Evolutionary conservation across 1,139 yeast genomes (phyloP).

Genomic region (Saccharomyces pastorianus): DNA sequence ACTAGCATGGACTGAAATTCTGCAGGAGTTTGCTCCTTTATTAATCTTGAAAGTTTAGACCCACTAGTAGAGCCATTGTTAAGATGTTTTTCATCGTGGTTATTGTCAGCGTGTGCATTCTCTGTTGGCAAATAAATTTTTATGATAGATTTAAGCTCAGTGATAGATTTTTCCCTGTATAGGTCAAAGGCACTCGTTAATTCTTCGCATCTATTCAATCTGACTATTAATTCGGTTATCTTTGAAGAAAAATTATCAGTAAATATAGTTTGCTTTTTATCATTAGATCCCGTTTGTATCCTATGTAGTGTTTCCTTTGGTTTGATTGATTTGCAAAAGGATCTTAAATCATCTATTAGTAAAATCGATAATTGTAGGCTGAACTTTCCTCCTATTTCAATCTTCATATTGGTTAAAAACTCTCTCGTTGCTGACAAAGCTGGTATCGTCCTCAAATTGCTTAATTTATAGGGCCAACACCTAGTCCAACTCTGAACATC

Average conservation of each 20-base stretch:
- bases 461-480: slow-evolving; percentile 44
- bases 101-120: slow-evolving; percentile 5
- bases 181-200: slow-evolving; percentile 54
- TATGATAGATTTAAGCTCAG: slow-evolving; percentile 67
- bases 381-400: slow-evolving; percentile 60
- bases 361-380: slow-evolving; percentile 48
- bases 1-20: slow-evolving; percentile 71
- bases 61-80: slow-evolving; percentile 10
- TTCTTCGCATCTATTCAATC: slow-evolving; percentile 56
- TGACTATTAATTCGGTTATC: slow-evolving; percentile 42
- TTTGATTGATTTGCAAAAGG: slow-evolving; percentile 46
- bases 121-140: slow-evolving; percentile 51
- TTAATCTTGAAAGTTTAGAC: slow-evolving; percentile 43
- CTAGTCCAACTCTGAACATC: slow-evolving; percentile 34
- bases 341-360: slow-evolving; percentile 52
- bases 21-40: slow-evolving; percentile 57
- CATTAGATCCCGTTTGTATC: slow-evolving; percentile 29
- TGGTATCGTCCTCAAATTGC: slow-evolving; percentile 47
- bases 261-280: slow-evolving; percentile 20
- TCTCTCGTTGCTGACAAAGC: slow-evolving; percentile 52
- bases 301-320: slow-evolving; percentile 47
- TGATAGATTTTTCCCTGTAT: slow-evolving; percentile 60
- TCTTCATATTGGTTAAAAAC: slow-evolving; percentile 43
- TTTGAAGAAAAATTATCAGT: slow-evolving; percentile 23
- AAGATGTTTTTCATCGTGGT: slow-evolving; percentile 10